These are phyloP conservation scores for Wickerhamiella alocasiicola DNA, from an alignment of 805 yeast species.

Conservation along the genomic window DNA sequence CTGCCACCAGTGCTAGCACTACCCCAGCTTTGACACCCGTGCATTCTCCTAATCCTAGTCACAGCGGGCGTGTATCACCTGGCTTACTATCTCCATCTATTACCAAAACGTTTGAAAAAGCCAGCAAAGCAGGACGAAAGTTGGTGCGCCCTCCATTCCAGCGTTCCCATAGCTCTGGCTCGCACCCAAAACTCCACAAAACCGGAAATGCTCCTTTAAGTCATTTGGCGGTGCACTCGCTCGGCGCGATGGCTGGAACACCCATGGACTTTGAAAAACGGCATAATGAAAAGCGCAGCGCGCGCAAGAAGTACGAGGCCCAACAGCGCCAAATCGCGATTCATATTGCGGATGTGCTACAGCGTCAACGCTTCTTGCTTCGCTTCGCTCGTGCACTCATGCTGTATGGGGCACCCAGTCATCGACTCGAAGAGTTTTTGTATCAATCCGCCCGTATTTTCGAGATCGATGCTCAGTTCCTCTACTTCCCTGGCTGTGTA, in stretches of 20 bases:
- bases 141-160: not conserved
- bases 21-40: constrained; percentile 1
- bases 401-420: constrained; percentile 95
- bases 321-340: constrained; percentile 57
- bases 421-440: constrained; percentile 86
- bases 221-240: constrained; percentile 2
- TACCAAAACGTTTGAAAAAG: not conserved
- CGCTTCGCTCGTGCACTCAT: constrained; percentile 79
- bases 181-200: not conserved
- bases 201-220: not conserved
- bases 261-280: not conserved
- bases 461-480: constrained; percentile 85
- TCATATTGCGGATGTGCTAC: constrained; percentile 78
- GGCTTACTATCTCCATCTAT: constrained; percentile 2
- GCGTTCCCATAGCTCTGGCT: not conserved
- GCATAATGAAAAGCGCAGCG: not conserved
- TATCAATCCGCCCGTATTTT: constrained; percentile 81
- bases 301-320: not conserved
- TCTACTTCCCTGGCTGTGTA: constrained; percentile 93
- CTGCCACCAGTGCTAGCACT: not conserved
- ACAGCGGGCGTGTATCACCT: not conserved
- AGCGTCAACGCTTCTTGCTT: constrained; percentile 75
- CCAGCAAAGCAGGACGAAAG: not conserved
- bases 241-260: constrained; percentile 1
- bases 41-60: not conserved